These are phyloP conservation scores for Epichloe sibirici DNA, from an alignment of 2,329 filamentous ascomycete species.

Conservation along the genomic window DNA sequence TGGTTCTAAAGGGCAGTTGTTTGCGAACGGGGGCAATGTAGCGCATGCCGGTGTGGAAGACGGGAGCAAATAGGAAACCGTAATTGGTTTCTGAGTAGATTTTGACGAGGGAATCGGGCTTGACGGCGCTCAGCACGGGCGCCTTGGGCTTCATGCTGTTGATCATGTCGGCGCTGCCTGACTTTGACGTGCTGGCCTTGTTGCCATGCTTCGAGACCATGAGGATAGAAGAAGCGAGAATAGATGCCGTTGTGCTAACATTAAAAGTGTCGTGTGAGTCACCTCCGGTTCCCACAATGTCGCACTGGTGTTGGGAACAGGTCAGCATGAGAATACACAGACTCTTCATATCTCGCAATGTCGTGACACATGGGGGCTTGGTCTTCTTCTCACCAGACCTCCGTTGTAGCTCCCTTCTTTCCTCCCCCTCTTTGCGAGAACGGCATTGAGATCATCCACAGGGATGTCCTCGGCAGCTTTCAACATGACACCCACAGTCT, in stretches of 20 bases:
- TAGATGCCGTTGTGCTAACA: slow-evolving; percentile 88
- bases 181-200: slow-evolving; percentile 87
- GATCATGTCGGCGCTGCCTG: slow-evolving; percentile 86
- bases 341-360: neutral
- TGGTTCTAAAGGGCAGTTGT: slow-evolving; percentile 85
- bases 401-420: slow-evolving; percentile 67
- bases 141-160: slow-evolving; percentile 59
- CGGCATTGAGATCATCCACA: slow-evolving; percentile 42
- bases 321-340: slow-evolving; percentile 6
- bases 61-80: slow-evolving; percentile 87
- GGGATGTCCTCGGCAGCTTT: slow-evolving; percentile 65
- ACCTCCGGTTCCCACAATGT: slow-evolving; percentile 95
- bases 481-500: slow-evolving; percentile 76
- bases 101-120: slow-evolving; percentile 53
- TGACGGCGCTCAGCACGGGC: slow-evolving; percentile 64
- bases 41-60: slow-evolving; percentile 92
- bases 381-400: slow-evolving; percentile 53
- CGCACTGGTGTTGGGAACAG: slow-evolving; percentile 38
- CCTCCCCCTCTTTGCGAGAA: slow-evolving; percentile 46
- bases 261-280: slow-evolving; percentile 98
- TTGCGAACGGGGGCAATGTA: slow-evolving; percentile 76
- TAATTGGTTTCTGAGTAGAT: slow-evolving; percentile 81
- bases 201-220: slow-evolving; percentile 93
- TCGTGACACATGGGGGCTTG: neutral
- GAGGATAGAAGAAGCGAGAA: slow-evolving; percentile 75